Conservation (phyloP, 164 flowering plant species). For the Kalanchoe fedtschenkoi region DNA sequence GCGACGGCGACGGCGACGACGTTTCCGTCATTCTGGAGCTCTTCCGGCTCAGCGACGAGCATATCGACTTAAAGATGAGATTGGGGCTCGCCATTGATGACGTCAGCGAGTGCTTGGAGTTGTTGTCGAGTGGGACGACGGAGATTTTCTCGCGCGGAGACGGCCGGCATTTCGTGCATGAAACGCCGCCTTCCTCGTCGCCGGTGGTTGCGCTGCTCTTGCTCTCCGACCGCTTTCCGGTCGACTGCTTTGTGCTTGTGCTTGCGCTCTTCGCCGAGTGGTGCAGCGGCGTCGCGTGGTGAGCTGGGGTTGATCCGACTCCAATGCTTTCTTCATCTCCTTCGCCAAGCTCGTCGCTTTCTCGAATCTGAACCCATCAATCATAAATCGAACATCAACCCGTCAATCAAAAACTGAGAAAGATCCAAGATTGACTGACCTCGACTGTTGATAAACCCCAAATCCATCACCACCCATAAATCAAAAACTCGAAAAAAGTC, state of each 20-base stretch:
- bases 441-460: background rate
- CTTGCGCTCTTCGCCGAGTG: background rate
- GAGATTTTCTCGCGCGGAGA: constrained; percentile 62
- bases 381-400: background rate
- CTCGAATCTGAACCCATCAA: constrained; percentile 33
- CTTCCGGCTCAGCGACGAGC: constrained; percentile 37
- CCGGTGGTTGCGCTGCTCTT: constrained; percentile 12
- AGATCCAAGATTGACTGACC: background rate
- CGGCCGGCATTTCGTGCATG: constrained; percentile 87
- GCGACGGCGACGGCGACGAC: background rate
- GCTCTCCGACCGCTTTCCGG: constrained; percentile 16
- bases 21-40: constrained; percentile 36
- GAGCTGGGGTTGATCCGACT: constrained; percentile 6
- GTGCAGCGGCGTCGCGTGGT: constrained; percentile 52
- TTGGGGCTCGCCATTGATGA: constrained; percentile 41
- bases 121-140: constrained; percentile 50
- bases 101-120: constrained; percentile 13
- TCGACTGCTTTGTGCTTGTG: constrained; percentile 9
- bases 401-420: background rate
- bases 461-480: too few relatives aligned
- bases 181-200: constrained; percentile 32
- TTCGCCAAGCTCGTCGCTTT: constrained; percentile 32
- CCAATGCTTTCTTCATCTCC: background rate
- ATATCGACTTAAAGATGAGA: constrained; percentile 45
- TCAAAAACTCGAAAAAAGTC: background rate